These are phyloP conservation scores for Penicillium soppii DNA, from an alignment of 495 filamentous ascomycete species.

Conservation along the genomic window DNA sequence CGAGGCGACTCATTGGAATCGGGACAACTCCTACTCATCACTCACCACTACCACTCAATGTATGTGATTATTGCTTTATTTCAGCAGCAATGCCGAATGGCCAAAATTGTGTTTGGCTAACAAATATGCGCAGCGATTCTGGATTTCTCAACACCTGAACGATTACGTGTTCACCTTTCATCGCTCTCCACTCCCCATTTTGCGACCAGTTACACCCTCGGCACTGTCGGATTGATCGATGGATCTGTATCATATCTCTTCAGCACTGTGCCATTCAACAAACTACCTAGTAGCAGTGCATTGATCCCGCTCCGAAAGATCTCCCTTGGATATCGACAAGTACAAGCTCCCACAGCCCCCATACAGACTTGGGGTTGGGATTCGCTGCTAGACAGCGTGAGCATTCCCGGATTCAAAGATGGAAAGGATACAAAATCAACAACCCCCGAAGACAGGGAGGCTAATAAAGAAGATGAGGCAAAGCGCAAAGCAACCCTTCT, in stretches of 20 bases:
- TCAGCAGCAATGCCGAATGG: not conserved
- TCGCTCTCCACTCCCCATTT: conserved; percentile 90
- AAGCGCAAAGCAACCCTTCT: conserved; percentile 63
- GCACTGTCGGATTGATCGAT: conserved; percentile 81
- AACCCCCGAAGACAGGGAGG: conserved; percentile 5
- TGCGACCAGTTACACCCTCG: conserved; percentile 85
- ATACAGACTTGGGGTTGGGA: conserved; percentile 34
- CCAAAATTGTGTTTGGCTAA: not conserved
- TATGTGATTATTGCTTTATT: conserved; percentile 28
- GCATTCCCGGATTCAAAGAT: conserved; percentile 18
- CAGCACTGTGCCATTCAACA: conserved; percentile 69
- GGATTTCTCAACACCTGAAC: conserved; percentile 81
- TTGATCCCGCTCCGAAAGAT: conserved; percentile 63
- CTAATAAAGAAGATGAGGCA: conserved; percentile 14
- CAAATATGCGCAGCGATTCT: conserved; percentile 60
- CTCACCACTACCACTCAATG: conserved; percentile 86
- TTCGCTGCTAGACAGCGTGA: conserved; percentile 30
- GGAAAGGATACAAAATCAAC: not conserved
- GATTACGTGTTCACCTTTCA: conserved; percentile 71
- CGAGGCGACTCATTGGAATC: conserved; percentile 81
- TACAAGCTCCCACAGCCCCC: conserved; percentile 45
- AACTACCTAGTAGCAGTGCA: conserved; percentile 54
- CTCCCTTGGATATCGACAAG: conserved; percentile 68
- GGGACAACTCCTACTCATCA: conserved; percentile 87
- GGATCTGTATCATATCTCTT: conserved; percentile 91